Conservation (phyloP, 352 stramenopile species). For the Thalassiosira mediterranea region DNA sequence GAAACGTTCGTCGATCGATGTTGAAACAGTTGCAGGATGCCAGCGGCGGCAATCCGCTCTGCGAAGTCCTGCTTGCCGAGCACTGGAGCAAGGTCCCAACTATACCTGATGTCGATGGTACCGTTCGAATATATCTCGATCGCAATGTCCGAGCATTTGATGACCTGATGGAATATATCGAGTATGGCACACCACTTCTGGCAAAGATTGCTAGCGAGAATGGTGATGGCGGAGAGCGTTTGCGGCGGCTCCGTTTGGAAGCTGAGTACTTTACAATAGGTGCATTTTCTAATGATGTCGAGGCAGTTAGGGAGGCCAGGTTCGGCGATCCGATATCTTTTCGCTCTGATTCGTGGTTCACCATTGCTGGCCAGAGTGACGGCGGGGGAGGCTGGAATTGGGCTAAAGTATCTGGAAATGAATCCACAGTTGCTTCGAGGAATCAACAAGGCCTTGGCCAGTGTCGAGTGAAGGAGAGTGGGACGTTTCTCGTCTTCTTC, state of each 20-base stretch:
- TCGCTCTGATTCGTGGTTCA: slow-evolving; percentile 8
- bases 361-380: background rate
- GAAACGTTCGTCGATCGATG: slow-evolving; percentile 21
- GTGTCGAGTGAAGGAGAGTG: slow-evolving; percentile 16
- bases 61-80: slow-evolving; percentile 6
- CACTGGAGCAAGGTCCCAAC: slow-evolving; percentile 25
- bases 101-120: slow-evolving; percentile 12
- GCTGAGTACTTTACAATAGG: slow-evolving; percentile 33
- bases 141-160: slow-evolving; percentile 23
- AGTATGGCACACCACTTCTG: slow-evolving; percentile 16
- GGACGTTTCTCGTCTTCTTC: slow-evolving; percentile 29
- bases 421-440: slow-evolving; percentile 6
- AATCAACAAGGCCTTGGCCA: background rate
- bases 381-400: slow-evolving; percentile 10
- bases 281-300: slow-evolving; percentile 11
- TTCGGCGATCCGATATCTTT: slow-evolving; percentile 10
- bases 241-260: slow-evolving; percentile 9
- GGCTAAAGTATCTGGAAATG: slow-evolving; percentile 14
- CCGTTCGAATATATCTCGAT: slow-evolving; percentile 29
- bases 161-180: slow-evolving; percentile 26
- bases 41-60: slow-evolving; percentile 19
- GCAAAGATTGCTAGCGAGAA: background rate
- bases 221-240: background rate
- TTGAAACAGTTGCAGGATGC: slow-evolving; percentile 7
- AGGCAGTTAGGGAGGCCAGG: slow-evolving; percentile 1